Conservation (phyloP, 371 early-diverging fungal species). For the Mortierella sp. region DNA sequence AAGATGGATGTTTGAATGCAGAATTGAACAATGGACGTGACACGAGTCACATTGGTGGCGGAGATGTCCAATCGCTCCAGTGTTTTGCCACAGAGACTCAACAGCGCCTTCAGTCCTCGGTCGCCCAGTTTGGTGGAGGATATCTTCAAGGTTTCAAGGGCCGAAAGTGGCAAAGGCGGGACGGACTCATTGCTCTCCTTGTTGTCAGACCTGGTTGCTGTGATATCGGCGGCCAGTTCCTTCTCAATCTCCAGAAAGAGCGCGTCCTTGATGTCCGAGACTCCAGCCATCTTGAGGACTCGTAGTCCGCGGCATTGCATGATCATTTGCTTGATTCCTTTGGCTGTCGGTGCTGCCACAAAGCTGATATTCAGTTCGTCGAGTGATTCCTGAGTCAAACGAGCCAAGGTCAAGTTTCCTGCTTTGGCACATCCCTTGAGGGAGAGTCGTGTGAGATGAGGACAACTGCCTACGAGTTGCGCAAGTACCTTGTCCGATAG, state of each 20-base stretch:
- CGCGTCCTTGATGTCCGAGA: conserved; percentile 23
- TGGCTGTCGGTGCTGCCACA: conserved; percentile 27
- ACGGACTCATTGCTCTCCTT: neutral
- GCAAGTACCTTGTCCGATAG: conserved; percentile 29
- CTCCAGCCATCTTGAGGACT: conserved; percentile 34
- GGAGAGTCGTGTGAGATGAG: conserved; percentile 8
- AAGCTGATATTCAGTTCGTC: conserved; percentile 41
- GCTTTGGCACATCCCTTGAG: conserved; percentile 46
- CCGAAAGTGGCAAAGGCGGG: conserved; percentile 10
- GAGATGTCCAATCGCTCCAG: conserved; percentile 36
- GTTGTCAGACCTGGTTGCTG: neutral
- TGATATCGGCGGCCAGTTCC: conserved; percentile 9
- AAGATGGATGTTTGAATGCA: no score
- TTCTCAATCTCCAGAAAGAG: conserved; percentile 27
- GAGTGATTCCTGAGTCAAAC: conserved; percentile 6
- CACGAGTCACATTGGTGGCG: conserved; percentile 17
- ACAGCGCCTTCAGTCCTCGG: conserved; percentile 28
- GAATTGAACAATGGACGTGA: conserved; percentile 11
- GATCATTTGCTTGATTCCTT: conserved; percentile 25
- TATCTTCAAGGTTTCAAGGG: conserved; percentile 36
- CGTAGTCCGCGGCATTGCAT: conserved; percentile 16
- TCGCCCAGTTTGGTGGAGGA: conserved; percentile 35
- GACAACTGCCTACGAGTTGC: conserved; percentile 17
- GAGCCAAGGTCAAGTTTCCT: conserved; percentile 31
- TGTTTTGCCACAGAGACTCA: conserved; percentile 25